phyloP scores from a whole-genome alignment of 2,329 filamentous ascomycete species.

The Pezicula radicicola region DNA sequence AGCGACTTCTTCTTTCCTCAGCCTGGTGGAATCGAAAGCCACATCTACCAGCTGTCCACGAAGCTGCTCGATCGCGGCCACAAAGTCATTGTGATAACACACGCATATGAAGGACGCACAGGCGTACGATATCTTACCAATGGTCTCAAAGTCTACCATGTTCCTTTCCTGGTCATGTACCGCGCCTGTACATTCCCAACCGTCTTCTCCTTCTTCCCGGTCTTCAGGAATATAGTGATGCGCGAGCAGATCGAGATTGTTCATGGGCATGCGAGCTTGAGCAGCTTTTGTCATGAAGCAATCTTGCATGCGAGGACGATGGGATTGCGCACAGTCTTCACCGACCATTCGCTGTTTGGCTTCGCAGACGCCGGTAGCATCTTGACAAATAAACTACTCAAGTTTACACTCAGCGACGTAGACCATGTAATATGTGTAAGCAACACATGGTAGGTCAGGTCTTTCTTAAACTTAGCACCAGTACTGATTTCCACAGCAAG shows the following conservation, averaged over 20 bases:
- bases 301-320: conserved; percentile 94
- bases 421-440: conserved; percentile 98
- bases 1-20: conserved; percentile 99
- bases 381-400: conserved; percentile 92
- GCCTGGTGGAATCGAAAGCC: conserved; percentile 92
- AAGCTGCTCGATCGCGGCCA: conserved; percentile 97
- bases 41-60: conserved; percentile 95
- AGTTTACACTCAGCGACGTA: conserved; percentile 93
- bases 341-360: conserved; percentile 94
- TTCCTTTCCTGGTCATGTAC: conserved; percentile 95
- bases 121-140: conserved; percentile 96
- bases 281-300: conserved; percentile 89
- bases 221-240: conserved; percentile 95
- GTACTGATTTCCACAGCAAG: conserved; percentile 58
- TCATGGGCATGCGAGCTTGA: conserved; percentile 93
- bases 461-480: not conserved
- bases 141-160: conserved; percentile 96
- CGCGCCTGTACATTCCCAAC: conserved; percentile 92
- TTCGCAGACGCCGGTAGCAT: conserved; percentile 97
- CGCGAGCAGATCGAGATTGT: conserved; percentile 95
- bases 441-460: conserved; percentile 80
- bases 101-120: conserved; percentile 86
- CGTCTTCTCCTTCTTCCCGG: conserved; percentile 96
- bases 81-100: conserved; percentile 97
- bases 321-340: conserved; percentile 94